Base-by-base conservation (phyloP, 306 rosid species). In the Phaseolus lunatus region DNA sequence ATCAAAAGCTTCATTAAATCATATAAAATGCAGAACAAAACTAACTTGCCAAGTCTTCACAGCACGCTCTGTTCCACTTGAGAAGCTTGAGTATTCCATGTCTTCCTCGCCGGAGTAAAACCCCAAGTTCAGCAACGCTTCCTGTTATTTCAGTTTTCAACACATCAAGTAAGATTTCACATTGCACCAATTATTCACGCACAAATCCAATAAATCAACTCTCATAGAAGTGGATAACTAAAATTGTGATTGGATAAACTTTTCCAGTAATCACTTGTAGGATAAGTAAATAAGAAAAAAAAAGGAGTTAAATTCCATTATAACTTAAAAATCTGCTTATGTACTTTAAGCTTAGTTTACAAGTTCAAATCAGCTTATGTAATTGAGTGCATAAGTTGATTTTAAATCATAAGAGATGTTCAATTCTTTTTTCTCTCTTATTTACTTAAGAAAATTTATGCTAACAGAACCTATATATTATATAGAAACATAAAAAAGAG, bases 21-120 rank as follows among this genome's bases (percentile, higher is more conserved):
- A 56, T 23, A 20, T 19, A 70, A 45, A 43, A n/a, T n/a, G n/a
- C n/a, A n/a, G n/a, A 27, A 31, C 35, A 31, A 31, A 5, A 31
- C 35, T 31, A 31, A 92, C 99, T 80, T 95, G 99, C 97, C 99
- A 95, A 62, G 99, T 95, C 88, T 88, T 95, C 59, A 95, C 97
- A 11, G 97, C 99, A 57, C 92, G 93, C 65, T 95, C 97, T 5
- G 99, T 92, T 70, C 96, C 97, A 70, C 80, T 85, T 44, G 96
- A 84, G 88, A 95, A 95, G 86, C 90, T 88, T 5, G 96, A 89
- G 75, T 56, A 92, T 43, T 92, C 97, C 91, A 89, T 87, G 81
- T 95, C 97, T 79, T 95, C 97, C 81, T 92, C 97, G 45, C 99
- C 97, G 0, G 92, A 90, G 86, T 92, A 95, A 86, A 92, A 95